Conservation (phyloP, 305 asterid species). For the Nicotiana rustica region DNA sequence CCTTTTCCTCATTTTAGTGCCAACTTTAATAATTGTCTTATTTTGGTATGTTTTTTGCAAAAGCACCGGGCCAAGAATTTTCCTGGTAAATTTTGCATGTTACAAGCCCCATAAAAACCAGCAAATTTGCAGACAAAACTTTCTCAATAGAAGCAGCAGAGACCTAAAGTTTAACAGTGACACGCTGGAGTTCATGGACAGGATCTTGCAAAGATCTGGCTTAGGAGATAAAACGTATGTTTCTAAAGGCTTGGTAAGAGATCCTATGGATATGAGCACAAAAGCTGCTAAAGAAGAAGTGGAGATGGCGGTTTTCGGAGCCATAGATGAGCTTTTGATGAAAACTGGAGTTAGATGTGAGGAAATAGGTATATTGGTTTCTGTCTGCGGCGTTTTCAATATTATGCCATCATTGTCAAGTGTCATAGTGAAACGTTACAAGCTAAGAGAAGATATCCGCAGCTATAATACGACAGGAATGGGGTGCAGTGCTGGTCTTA, state of each 20-base stretch:
- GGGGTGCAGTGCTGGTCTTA: slow-evolving; percentile 52
- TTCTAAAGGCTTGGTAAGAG: slow-evolving; percentile 3
- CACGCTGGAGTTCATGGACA: slow-evolving; percentile 35
- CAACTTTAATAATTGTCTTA: not conserved
- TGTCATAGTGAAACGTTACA: slow-evolving; percentile 43
- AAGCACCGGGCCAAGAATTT: slow-evolving; percentile 20
- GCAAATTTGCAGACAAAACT: slow-evolving; percentile 34
- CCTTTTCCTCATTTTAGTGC: not conserved
- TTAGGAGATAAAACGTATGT: slow-evolving; percentile 42
- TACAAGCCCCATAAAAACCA: slow-evolving; percentile 41
- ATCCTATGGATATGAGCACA: not conserved
- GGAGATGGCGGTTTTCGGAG: slow-evolving; percentile 47
- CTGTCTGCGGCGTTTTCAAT: slow-evolving; percentile 40
- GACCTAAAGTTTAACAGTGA: slow-evolving; percentile 36
- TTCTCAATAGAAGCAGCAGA: slow-evolving; percentile 34
- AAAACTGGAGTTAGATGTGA: slow-evolving; percentile 35
- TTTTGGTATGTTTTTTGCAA: not conserved
- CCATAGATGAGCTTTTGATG: slow-evolving; percentile 42
- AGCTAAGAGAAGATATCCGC: slow-evolving; percentile 37
- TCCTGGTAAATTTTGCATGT: slow-evolving; percentile 49
- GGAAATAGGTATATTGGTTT: slow-evolving; percentile 45
- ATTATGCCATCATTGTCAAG: slow-evolving; percentile 41
- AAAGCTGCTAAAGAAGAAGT: slow-evolving; percentile 43
- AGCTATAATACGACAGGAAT: slow-evolving; percentile 45
- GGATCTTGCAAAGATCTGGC: slow-evolving; percentile 8